Evolutionary conservation across 139 green algal species (phyloP), one percentile per base, ranked within the genome.

Genomic region (Haematococcus lacustris): DNA sequence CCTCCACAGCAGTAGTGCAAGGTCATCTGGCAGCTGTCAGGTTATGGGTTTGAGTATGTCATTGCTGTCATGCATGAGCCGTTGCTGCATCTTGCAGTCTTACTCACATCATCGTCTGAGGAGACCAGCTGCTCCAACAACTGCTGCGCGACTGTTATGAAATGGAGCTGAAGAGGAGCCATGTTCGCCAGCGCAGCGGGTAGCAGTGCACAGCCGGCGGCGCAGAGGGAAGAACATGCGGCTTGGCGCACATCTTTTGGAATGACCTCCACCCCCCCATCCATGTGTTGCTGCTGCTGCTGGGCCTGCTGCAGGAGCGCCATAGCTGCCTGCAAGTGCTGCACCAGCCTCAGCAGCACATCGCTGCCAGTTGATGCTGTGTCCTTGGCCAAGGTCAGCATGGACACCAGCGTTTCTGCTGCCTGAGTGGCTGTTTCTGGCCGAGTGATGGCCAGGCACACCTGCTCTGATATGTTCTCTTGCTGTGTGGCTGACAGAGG

Each of bases 111-210:
- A 17, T 76, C 66, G 13, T 86, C 74, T 0, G 23, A 53, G 26
- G 78, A 72, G 33, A 68, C 53, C 40, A 88, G 69, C 70, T 76
- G 62, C 43, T 64, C 59, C 66, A 89, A 66, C 69, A 86, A 71
- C 72, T 81, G 84, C 50, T 72, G 70, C 63, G 74, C 78, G 28
- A 80, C 60, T 39, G 26, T 30, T 32, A 39, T 51, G 26, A 87
- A 76, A 33, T 80, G 59, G 0, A 5, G 41, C 28, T 77, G 51
- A 39, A 66, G 9, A 21, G 37, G 30, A 9, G 61, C 63, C 17
- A 74, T 67, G 2, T 53, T 71, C 17, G 62, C 68, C 41, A 89
- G 78, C 7, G 73, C 70, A 2, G 40, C 60, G 9, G 66, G 37
- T 47, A 86, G 74, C 68, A 83, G 67, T 30, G 74, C 76, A 1